These are phyloP conservation scores for Sutorius eximius DNA, from an alignment of 1,284 basidiomycete genomes.

Conservation along the genomic window DNA sequence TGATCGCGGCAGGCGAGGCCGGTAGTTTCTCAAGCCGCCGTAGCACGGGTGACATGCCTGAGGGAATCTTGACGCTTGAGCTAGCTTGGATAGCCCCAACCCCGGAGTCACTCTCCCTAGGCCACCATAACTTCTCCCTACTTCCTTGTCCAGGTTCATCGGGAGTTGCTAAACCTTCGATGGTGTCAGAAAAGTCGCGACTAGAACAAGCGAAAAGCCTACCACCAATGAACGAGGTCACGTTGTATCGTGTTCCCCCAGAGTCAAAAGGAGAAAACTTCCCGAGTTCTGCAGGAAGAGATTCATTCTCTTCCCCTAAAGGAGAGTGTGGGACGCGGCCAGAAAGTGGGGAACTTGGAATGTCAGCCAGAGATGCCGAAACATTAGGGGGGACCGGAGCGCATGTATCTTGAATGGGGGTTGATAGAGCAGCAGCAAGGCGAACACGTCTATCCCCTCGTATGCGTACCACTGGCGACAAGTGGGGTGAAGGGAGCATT, in stretches of 20 bases:
- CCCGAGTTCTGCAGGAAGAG: slow-evolving; percentile 21
- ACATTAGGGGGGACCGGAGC: slow-evolving; percentile 4
- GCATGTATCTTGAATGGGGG: slow-evolving; percentile 3
- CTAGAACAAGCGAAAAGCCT: slow-evolving; percentile 24
- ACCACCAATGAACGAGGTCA: slow-evolving; percentile 76
- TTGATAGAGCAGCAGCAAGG: slow-evolving; percentile 8
- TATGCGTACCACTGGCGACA: slow-evolving; percentile 19
- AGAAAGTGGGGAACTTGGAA: slow-evolving; percentile 16
- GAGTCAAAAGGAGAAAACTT: slow-evolving; percentile 38
- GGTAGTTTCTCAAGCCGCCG: not conserved
- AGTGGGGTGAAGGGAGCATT: slow-evolving; percentile 17
- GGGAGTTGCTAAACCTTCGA: slow-evolving; percentile 36
- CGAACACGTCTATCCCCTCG: slow-evolving; percentile 24
- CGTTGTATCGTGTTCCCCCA: slow-evolving; percentile 62
- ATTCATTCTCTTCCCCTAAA: slow-evolving; percentile 32
- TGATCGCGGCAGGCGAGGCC: slow-evolving; percentile 1
- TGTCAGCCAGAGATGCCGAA: slow-evolving; percentile 12
- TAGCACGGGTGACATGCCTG: not conserved
- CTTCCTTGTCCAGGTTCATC: slow-evolving; percentile 2
- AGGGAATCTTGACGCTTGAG: not conserved
- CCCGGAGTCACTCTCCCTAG: slow-evolving; percentile 4
- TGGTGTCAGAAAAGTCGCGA: slow-evolving; percentile 1
- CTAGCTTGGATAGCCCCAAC: not conserved
- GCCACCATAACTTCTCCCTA: slow-evolving; percentile 4
- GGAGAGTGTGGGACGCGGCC: slow-evolving; percentile 32